A percentile compares a stretch with the other conserved stretches of the same genome.
Evolutionary conservation across 768 basidiomycete species (phyloP).

Genomic region (Dacryopinax primogenitus): DNA sequence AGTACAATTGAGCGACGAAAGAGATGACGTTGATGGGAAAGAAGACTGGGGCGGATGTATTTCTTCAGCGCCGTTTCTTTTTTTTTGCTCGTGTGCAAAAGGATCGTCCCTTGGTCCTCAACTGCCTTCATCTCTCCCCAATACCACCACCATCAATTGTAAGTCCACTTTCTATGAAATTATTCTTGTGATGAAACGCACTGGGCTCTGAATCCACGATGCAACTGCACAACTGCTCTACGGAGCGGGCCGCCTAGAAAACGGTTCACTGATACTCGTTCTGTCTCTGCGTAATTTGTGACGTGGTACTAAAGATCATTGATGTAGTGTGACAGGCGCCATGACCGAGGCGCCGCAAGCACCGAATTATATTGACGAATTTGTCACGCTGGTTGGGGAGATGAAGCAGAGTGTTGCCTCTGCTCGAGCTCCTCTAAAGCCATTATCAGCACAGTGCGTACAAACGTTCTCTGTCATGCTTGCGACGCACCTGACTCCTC

Average conservation of each 20-base stretch:
- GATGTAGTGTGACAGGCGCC: neutral
- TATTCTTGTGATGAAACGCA: conserved; percentile 39
- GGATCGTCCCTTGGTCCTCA: too few species aligned
- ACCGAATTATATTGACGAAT: conserved; percentile 18
- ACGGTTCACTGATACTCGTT: conserved; percentile 41
- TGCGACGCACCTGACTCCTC: neutral
- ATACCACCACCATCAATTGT: neutral
- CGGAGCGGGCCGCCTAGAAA: conserved; percentile 50
- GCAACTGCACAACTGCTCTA: conserved; percentile 41
- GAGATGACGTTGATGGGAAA: too few species aligned
- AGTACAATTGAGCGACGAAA: too few species aligned
- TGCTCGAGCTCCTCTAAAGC: conserved; percentile 42
- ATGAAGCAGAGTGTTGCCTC: conserved; percentile 54
- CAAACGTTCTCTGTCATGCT: conserved; percentile 14
- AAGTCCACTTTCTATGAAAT: conserved; percentile 6
- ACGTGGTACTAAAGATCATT: conserved; percentile 5
- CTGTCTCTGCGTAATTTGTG: neutral
- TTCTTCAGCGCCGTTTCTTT: too few species aligned
- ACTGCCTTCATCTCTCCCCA: too few species aligned
- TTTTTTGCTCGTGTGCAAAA: too few species aligned
- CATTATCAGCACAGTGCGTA: conserved; percentile 45
- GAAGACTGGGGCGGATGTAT: too few species aligned
- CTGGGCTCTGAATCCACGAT: conserved; percentile 48
- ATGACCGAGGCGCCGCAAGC: conserved; percentile 12
- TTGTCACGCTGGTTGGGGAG: conserved; percentile 33